Conservation (phyloP, 495 filamentous ascomycete genomes). For the Pseudomonodictys pantanalensis region DNA sequence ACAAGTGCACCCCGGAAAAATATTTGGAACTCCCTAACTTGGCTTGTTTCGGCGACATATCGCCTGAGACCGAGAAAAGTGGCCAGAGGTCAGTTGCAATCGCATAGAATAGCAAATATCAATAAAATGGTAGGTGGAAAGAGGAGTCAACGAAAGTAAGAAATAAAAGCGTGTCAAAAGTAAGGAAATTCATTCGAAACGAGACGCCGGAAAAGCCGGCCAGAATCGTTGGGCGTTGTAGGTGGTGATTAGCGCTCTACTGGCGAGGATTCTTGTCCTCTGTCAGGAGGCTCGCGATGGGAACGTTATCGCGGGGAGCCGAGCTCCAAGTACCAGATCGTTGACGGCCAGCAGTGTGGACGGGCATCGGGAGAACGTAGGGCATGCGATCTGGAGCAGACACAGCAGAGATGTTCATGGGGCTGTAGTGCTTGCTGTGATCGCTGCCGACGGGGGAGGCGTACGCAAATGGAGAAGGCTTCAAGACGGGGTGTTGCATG, state of each 20-base stretch:
- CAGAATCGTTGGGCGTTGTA: background rate
- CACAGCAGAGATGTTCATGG: conserved; percentile 30
- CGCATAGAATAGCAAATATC: too few species aligned
- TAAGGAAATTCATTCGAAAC: background rate
- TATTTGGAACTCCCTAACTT: background rate
- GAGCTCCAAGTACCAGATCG: conserved; percentile 27
- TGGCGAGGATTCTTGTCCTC: conserved; percentile 30
- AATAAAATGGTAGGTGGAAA: conserved; percentile 2
- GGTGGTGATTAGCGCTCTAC: conserved; percentile 1
- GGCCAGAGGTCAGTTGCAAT: too few species aligned
- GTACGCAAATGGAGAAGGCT: conserved; percentile 33
- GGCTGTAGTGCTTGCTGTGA: conserved; percentile 28
- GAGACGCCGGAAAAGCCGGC: conserved; percentile 1
- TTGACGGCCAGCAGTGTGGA: conserved; percentile 15
- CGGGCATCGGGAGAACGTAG: conserved; percentile 34
- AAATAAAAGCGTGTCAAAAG: conserved; percentile 6
- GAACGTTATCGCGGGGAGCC: conserved; percentile 27
- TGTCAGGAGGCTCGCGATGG: conserved; percentile 28
- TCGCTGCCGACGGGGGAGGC: conserved; percentile 18
- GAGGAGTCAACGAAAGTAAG: conserved; percentile 26
- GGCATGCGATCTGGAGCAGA: conserved; percentile 34
- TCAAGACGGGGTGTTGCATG: conserved; percentile 25
- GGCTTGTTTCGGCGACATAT: background rate
- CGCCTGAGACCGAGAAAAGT: background rate
- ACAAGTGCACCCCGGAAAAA: background rate